A percentile compares a stretch with the other conserved stretches of the same genome.
phyloP scores from a whole-genome alignment of 1,284 basidiomycete genomes.

The Cutaneotrichosporon cavernicola region DNA sequence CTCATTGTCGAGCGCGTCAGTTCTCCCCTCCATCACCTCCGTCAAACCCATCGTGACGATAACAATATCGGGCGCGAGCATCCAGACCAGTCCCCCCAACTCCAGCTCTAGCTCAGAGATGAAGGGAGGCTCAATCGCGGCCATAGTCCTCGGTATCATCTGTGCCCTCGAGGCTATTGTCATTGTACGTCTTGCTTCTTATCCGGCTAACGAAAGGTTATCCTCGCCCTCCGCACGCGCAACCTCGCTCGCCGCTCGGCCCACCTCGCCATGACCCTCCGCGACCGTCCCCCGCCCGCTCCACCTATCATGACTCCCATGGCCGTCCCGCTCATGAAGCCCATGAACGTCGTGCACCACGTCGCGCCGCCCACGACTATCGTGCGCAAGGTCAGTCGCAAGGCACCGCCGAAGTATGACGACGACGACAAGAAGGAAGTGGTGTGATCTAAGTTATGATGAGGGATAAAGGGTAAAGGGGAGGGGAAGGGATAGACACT shows the following conservation, averaged over 20 bases:
- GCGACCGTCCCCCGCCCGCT: background rate
- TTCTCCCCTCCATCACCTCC: background rate
- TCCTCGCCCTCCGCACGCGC: constrained; percentile 1
- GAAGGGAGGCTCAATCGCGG: background rate
- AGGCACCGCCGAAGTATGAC: constrained; percentile 4
- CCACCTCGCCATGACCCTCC: background rate
- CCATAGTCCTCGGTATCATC: background rate
- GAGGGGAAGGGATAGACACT: background rate
- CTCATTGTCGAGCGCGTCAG: background rate
- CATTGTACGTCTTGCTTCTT: background rate
- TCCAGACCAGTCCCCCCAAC: background rate
- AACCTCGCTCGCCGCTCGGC: background rate
- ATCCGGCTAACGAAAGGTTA: background rate
- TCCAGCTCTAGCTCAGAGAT: background rate
- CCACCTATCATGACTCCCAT: background rate
- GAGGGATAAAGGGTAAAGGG: background rate
- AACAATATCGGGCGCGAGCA: background rate
- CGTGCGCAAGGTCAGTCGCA: constrained; percentile 7
- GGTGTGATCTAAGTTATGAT: background rate
- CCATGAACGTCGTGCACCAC: background rate
- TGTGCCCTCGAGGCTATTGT: constrained; percentile 1
- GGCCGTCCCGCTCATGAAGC: background rate
- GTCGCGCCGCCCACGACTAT: background rate
- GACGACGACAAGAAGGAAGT: background rate
- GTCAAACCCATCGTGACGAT: background rate